Percentiles rank a stretch among this genome's conserved stretches.
phyloP scores from a whole-genome alignment of 1,139 yeast species.

The Kazachstania sp. region DNA sequence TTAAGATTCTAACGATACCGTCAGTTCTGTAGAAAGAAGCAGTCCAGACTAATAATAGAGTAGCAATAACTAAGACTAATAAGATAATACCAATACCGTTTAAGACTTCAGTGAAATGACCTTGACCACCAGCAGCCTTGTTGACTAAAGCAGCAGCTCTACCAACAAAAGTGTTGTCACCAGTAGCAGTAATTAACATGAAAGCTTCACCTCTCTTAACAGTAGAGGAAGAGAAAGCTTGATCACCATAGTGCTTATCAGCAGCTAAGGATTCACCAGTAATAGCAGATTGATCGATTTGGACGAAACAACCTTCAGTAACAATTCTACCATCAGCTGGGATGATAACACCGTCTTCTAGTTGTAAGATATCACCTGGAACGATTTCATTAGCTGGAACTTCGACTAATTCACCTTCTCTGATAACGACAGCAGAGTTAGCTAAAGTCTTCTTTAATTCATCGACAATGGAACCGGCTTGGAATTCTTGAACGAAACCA shows the following conservation, averaged over 20 bases:
- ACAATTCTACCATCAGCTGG: conserved; percentile 95
- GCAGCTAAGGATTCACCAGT: conserved; percentile 98
- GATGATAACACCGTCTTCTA: conserved; percentile 91
- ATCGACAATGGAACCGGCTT: conserved; percentile 94
- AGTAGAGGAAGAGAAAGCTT: conserved; percentile 87
- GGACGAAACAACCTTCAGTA: conserved; percentile 80
- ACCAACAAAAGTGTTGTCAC: conserved; percentile 90
- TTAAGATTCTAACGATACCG: conserved; percentile 79
- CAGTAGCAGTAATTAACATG: conserved; percentile 93
- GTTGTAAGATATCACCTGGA: conserved; percentile 86
- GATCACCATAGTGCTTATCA: conserved; percentile 85
- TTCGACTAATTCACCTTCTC: conserved; percentile 74
- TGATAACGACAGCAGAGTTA: conserved; percentile 75
- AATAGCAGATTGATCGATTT: conserved; percentile 95
- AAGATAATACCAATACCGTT: conserved; percentile 95
- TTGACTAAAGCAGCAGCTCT: conserved; percentile 95
- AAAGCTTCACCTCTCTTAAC: conserved; percentile 96
- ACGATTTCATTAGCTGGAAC: conserved; percentile 75
- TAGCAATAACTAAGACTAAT: conserved; percentile 79
- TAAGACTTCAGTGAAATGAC: conserved; percentile 96
- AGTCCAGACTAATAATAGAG: conserved; percentile 85
- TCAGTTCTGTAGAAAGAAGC: conserved; percentile 94
- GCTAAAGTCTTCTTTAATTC: conserved; percentile 91
- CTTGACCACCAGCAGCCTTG: conserved; percentile 88
- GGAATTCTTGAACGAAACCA: conserved; percentile 96